Base-by-base conservation (phyloP, 140 eudicot species). In the Flaveria floridana region DNA sequence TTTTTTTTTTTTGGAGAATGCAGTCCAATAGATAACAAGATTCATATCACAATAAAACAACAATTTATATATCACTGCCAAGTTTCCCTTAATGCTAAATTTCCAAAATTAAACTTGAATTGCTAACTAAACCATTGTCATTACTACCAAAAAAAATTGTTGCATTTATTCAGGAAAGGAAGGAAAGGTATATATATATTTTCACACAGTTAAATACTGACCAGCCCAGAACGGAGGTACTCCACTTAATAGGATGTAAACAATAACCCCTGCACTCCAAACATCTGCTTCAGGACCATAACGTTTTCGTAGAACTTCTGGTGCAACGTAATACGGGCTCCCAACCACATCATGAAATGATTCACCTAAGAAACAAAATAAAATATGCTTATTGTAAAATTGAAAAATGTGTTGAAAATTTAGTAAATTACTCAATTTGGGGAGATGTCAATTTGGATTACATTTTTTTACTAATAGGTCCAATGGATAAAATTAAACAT, bases 161-260 rank as follows among this genome's bases (percentile, higher is more conserved):
- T 57, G 64, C 34, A 2, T 20, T 19, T 65, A 28, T 63, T 68
- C 61, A 26, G 63, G 52, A 7, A 9, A 63, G 6, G 19, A 71
- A 1, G 12, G 37, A 23, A 23, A 70, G 70, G 70, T 47, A 58
- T 28, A 61, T 70, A 76, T 19, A 28, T 46, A 72, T 71, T 47
- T 34, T 46, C 61, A 39, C 6, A 71, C 6, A 51, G 48, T 57
- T 6, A 63, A 55, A 34, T 70, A 53, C 92, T 84, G 71, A 91
- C 97, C 97, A 46, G 91, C 95, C 97, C 97, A 88, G 69, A 91
- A 91, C 20, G 97, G 97, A 72, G 97, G 97, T 55, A 90, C 97
- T 56, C 97, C 97, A 56, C 97, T 90, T 75, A 90, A 75, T 65
- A 90, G 76, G 71, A 90, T 91, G 86, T 91, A 91, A 76, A 91